Base-by-base conservation (phyloP, 805 yeast species). In the Saccharomycopsis olivae region DNA sequence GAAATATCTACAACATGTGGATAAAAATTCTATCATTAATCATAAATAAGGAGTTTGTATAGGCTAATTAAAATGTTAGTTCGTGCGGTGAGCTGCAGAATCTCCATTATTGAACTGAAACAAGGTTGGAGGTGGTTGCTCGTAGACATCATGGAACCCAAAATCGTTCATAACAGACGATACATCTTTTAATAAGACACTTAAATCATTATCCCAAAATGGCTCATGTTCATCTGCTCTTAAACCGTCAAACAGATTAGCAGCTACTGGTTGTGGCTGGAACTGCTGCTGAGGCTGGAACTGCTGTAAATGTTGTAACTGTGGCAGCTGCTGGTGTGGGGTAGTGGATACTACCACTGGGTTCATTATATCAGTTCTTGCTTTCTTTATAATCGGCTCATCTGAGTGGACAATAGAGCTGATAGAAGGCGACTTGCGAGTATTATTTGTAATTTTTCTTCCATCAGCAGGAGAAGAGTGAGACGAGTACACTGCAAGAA, bases 91-190 rank as follows among this genome's bases (percentile, higher is more conserved):
- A n/a, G n/a, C n/a, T n/a, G n/a, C n/a, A n/a, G n/a, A n/a, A n/a
- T n/a, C n/a, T n/a, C n/a, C n/a, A n/a, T 16, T 6, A 17, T 30
- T 30, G 13, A 30, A 30, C 15, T 33, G 36, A 33, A 36, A 40
- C n/a, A 36, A 29, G 2, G 40, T 28, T 2, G 16, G 35, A 28
- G n/a, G 18, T n/a, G 32, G 34, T 5, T 43, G 40, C 8, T 33
- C 33, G 27, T 39, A 43, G 16, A 28, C 38, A 33, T 45, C 48
- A 21, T 45, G 46, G 20, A 45, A 45, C 8, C 48, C 48, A 20
- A 45, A 45, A 24, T 43, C 48, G 30, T 45, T 43, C 48, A 45
- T 45, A 9, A 45, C 48, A 9, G 38, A 25, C 3, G 44, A 39
- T 4, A 45, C 46, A 31, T 45, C 48, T 23, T 39, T 42, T 13